Base-by-base conservation (phyloP, 495 filamentous ascomycete species). In the Cryomyces minteri region DNA sequence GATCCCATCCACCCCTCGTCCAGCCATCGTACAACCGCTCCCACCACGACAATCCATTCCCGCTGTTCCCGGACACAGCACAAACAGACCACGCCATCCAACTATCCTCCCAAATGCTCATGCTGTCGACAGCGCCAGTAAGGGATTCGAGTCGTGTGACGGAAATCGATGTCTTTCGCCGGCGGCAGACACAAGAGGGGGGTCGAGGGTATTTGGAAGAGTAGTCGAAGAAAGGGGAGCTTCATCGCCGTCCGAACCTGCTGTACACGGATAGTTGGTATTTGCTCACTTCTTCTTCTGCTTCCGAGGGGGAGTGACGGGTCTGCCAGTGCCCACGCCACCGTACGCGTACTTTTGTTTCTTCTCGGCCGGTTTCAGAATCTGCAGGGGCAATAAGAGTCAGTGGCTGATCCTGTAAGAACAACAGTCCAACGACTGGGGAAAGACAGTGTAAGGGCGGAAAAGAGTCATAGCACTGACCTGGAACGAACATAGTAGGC, bases 301-400 rank as follows among this genome's bases (percentile, higher is more conserved):
- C 66, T 83, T 88, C 77, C 84, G 80, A 68, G 82, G 84, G 76
- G 83, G 80, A 77, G 82, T 90, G 68, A 82, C 72, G 67, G 82
- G 75, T 68, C 79, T 79, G 76, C 79, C 76, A 68, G 79, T 75
- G 70, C 82, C 83, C 70, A 88, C 78, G 71, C 82, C 77, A 71
- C 79, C 78, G 69, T 83, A 82, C 62, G 94, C 88, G 74, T 94
- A 98, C 86, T 98, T 98, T 85, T 94, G 88, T 82, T 98, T 98
- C 79, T 98, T 98, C 76, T 98, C 90, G 66, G 90, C 90, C 59
- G 90, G 90, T 71, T 96, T 98, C 68, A 98, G 71, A 65, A 98
- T 98, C 88, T 96, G 54, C 25, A 12, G 18, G 31, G 25, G 4
- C 32, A 25, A 29, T 10, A 34, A 4, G 31, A 45, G 44, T 54